Percentiles rank a stretch among this genome's conserved stretches.
These are phyloP conservation scores for Lentinus brumalis DNA, from an alignment of 768 basidiomycete species.

Conservation along the genomic window DNA sequence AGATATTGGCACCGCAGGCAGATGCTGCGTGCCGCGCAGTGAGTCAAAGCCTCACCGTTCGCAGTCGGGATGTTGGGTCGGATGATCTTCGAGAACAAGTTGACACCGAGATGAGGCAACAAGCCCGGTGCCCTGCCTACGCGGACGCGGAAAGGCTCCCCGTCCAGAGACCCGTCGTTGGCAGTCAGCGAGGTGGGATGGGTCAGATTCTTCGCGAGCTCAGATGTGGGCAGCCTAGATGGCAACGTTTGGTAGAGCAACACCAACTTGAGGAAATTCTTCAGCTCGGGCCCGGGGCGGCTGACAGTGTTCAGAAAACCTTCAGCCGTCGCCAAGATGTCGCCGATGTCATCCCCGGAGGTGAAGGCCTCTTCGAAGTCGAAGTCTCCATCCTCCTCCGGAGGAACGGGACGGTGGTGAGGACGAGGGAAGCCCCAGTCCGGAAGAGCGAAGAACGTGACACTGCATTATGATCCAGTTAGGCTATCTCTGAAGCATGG, in stretches of 20 bases:
- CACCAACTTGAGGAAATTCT: constrained; percentile 53
- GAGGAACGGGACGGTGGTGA: constrained; percentile 13
- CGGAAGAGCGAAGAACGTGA: constrained; percentile 57
- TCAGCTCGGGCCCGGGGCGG: constrained; percentile 43
- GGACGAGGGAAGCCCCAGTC: constrained; percentile 42
- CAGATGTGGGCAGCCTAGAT: constrained; percentile 34
- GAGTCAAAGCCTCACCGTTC: constrained; percentile 46
- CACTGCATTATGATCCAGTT: constrained; percentile 28
- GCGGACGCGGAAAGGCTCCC: constrained; percentile 47
- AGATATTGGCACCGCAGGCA: background rate
- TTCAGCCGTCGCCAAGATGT: constrained; percentile 32
- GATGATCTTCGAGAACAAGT: constrained; percentile 49
- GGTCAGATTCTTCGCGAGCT: constrained; percentile 56
- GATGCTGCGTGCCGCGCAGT: background rate
- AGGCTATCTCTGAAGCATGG: background rate
- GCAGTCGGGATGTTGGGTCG: constrained; percentile 42
- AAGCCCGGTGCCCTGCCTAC: constrained; percentile 38
- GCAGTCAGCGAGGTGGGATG: constrained; percentile 49
- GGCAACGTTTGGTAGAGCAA: constrained; percentile 61
- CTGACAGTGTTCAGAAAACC: constrained; percentile 36
- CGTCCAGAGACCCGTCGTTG: constrained; percentile 43
- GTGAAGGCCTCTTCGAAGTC: constrained; percentile 8
- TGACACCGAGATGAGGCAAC: constrained; percentile 36
- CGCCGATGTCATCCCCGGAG: constrained; percentile 16
- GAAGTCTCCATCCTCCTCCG: constrained; percentile 7